phyloP scores from a whole-genome alignment of 108 stramenopile genomes.

The Aurantiochytrium sp. region DNA sequence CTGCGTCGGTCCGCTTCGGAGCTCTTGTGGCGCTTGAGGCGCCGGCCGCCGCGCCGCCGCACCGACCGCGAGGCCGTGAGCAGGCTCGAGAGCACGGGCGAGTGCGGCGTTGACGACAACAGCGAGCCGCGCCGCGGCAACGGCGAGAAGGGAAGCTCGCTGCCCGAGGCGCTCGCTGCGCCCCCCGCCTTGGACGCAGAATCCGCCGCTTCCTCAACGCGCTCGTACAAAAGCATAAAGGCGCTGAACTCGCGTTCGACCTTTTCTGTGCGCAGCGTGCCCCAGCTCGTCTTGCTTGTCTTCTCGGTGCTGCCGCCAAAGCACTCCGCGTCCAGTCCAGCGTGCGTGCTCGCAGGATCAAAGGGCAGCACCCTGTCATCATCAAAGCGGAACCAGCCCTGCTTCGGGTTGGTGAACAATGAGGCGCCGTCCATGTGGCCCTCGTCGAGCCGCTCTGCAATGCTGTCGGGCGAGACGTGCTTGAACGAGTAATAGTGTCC shows the following conservation, averaged over 20 bases:
- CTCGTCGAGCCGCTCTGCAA: neutral
- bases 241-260: neutral
- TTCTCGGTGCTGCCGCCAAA: neutral
- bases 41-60: neutral
- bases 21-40: neutral
- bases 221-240: constrained; percentile 27
- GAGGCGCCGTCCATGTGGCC: neutral
- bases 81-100: neutral
- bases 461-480: neutral
- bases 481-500: constrained; percentile 31
- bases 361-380: neutral
- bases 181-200: neutral
- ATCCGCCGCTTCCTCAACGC: neutral
- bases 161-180: neutral
- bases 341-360: neutral
- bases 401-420: neutral
- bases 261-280: neutral
- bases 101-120: neutral
- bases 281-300: neutral
- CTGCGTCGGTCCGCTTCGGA: neutral
- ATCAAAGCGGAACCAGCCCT: constrained; percentile 19
- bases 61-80: neutral
- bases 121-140: neutral
- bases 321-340: neutral
- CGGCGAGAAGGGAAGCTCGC: neutral